These are phyloP conservation scores for Chlamydomonas urium DNA, from an alignment of 139 green algal genomes.

Conservation along the genomic window DNA sequence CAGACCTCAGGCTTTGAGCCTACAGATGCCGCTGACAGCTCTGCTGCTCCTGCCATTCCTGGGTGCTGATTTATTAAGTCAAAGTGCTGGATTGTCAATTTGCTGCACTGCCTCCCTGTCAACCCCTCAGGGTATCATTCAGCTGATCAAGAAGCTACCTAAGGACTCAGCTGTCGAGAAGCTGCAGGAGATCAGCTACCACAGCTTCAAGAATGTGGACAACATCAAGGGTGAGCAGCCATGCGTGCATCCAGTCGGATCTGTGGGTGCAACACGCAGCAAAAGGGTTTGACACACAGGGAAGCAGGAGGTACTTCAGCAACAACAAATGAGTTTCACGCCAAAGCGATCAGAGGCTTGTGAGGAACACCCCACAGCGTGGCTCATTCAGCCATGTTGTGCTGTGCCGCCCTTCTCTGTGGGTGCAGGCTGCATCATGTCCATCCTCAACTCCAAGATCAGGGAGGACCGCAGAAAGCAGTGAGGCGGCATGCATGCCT, in stretches of 20 bases:
- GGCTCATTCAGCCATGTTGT: background rate
- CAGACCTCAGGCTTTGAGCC: no score
- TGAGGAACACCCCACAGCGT: background rate
- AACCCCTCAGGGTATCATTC: constrained; percentile 30
- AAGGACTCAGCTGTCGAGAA: constrained; percentile 24
- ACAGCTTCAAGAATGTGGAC: constrained; percentile 20
- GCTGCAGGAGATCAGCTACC: constrained; percentile 31
- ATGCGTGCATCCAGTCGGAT: background rate
- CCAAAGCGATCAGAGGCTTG: background rate
- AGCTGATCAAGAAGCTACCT: constrained; percentile 27
- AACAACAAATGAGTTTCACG: background rate
- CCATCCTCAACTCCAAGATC: constrained; percentile 8
- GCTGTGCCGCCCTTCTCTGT: background rate
- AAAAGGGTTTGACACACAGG: no score
- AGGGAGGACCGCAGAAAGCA: constrained; percentile 3
- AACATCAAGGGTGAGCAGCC: constrained; percentile 47
- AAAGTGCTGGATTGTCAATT: no score
- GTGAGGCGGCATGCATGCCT: no score
- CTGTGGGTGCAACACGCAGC: background rate
- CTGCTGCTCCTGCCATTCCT: no score
- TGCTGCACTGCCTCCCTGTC: no score
- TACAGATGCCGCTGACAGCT: no score
- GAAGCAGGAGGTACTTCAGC: background rate
- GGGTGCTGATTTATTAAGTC: no score
- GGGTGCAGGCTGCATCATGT: constrained; percentile 10